A percentile compares a stretch with the other conserved stretches of the same genome.
Evolutionary conservation across 2,329 filamentous ascomycete genomes (phyloP).

Genomic region (Clonostachys rosea): DNA sequence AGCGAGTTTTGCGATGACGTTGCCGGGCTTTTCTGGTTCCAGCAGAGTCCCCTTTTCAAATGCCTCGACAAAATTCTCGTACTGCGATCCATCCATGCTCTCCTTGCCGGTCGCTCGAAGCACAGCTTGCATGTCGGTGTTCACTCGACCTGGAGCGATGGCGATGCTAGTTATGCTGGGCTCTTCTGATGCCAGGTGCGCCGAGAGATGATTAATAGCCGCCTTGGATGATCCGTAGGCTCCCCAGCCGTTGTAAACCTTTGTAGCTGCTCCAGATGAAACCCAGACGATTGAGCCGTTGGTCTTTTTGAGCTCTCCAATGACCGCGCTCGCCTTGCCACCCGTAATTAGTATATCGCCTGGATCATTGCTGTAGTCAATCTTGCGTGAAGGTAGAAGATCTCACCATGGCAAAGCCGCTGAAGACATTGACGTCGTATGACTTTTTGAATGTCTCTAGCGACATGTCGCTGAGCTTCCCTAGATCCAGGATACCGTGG

Average conservation of each 20-base stretch:
- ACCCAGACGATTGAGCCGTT: conserved; percentile 72
- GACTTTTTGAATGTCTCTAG: conserved; percentile 68
- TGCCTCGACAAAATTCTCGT: conserved; percentile 64
- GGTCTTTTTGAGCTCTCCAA: conserved; percentile 63
- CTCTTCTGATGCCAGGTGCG: conserved; percentile 73
- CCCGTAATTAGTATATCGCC: not conserved
- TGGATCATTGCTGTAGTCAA: not conserved
- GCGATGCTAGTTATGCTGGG: conserved; percentile 68
- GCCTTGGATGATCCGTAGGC: conserved; percentile 82
- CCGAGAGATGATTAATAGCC: conserved; percentile 73
- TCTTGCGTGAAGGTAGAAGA: not conserved
- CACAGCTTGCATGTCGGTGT: conserved; percentile 86
- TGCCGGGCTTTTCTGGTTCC: conserved; percentile 77
- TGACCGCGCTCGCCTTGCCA: conserved; percentile 61
- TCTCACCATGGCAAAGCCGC: conserved; percentile 70
- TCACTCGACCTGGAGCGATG: conserved; percentile 74
- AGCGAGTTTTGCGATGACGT: conserved; percentile 79
- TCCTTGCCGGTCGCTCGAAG: conserved; percentile 58
- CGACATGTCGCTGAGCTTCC: conserved; percentile 65
- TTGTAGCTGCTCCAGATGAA: conserved; percentile 71
- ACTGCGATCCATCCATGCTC: conserved; percentile 49
- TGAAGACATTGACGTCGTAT: conserved; percentile 87
- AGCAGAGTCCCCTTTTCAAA: conserved; percentile 70
- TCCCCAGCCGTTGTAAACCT: conserved; percentile 68
- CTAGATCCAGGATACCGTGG: conserved; percentile 76